These are phyloP conservation scores for Fusarium chlamydosporum DNA, from an alignment of 2,329 filamentous ascomycete species.

Conservation along the genomic window DNA sequence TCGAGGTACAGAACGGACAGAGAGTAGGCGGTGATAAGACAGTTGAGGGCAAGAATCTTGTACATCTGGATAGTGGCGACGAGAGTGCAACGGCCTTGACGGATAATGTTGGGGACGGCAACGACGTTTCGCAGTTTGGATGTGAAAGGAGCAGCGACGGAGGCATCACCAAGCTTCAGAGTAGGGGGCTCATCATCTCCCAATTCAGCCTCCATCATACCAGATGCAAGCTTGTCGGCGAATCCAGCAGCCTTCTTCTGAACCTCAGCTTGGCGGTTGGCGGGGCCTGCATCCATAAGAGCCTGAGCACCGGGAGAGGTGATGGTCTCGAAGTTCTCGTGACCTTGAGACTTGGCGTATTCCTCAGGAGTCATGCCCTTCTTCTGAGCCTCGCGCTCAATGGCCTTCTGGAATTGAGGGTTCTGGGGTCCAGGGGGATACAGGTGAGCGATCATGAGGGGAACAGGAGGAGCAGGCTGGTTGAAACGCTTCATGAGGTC, in stretches of 20 bases:
- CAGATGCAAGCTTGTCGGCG: conserved; percentile 86
- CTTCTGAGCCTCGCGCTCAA: conserved; percentile 85
- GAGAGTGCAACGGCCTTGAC: conserved; percentile 95
- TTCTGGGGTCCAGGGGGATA: conserved; percentile 93
- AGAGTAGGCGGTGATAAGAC: conserved; percentile 97
- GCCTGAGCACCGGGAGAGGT: conserved; percentile 76
- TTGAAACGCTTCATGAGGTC: conserved; percentile 95
- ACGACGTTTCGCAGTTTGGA: conserved; percentile 97
- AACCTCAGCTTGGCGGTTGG: conserved; percentile 67
- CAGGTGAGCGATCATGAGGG: conserved; percentile 90
- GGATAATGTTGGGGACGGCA: conserved; percentile 97
- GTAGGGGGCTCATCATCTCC: conserved; percentile 92
- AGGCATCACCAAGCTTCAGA: conserved; percentile 97
- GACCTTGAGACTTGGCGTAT: conserved; percentile 67
- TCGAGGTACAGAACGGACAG: conserved; percentile 96
- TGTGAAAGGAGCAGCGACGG: conserved; percentile 96
- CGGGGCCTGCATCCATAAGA: conserved; percentile 60
- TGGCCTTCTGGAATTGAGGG: conserved; percentile 93
- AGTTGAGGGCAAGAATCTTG: conserved; percentile 98
- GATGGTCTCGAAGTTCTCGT: conserved; percentile 71
- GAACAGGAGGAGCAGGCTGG: conserved; percentile 91
- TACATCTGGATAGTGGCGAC: conserved; percentile 99
- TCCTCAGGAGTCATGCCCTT: conserved; percentile 78
- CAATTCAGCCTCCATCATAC: conserved; percentile 91
- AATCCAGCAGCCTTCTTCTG: conserved; percentile 81